Base-by-base conservation (phyloP, 371 early-diverging fungal genomes). In the Catenaria anguillulae region DNA sequence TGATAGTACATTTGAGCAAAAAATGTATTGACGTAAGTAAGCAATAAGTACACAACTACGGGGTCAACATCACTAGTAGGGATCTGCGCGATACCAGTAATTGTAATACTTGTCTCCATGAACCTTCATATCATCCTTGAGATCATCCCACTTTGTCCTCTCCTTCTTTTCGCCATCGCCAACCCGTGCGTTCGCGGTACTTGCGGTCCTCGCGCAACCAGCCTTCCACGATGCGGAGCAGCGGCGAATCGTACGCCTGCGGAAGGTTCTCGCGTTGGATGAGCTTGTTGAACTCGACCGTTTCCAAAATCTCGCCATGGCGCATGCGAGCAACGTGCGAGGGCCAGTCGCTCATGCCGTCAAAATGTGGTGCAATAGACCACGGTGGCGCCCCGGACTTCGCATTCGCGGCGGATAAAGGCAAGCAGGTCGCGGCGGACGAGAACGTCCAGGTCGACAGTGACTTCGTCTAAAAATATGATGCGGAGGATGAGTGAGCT, bases 401-500 rank as follows among this genome's bases (percentile, higher is more conserved):
- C 80, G 12, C 85, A 83, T 65, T 89, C 88, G 26, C 70, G 61
- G 34, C 70, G 68, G 8, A 89, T 68, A 64, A 81, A 88, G 8
- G 73, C 61, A 21, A 88, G 70, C 60, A 88, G 75, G 63, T 85
- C 80, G 17, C 77, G 65, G 37, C 90, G 77, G 2, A 86, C 88
- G 31, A 87, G 70, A 5, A 88, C 84, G 70, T 89, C 90, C 56
- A 88, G 69, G 71, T 89, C 90, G 21, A 86, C 86, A 0, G 31
- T 50, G 29, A 50, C 29, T 24, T 46, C 24, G 24, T 46, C 46
- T 21, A 37, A 13, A 37, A 37, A n/a, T n/a, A n/a, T n/a, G n/a
- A n/a, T n/a, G n/a, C n/a, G n/a, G n/a, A n/a, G n/a, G n/a, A n/a
- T n/a, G n/a, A n/a, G n/a, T n/a, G n/a, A n/a, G n/a, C n/a, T n/a